A percentile compares a stretch with the other conserved stretches of the same genome.
These are phyloP conservation scores for Pleurotus salmoneostramineus DNA, from an alignment of 768 basidiomycete species.

Conservation along the genomic window DNA sequence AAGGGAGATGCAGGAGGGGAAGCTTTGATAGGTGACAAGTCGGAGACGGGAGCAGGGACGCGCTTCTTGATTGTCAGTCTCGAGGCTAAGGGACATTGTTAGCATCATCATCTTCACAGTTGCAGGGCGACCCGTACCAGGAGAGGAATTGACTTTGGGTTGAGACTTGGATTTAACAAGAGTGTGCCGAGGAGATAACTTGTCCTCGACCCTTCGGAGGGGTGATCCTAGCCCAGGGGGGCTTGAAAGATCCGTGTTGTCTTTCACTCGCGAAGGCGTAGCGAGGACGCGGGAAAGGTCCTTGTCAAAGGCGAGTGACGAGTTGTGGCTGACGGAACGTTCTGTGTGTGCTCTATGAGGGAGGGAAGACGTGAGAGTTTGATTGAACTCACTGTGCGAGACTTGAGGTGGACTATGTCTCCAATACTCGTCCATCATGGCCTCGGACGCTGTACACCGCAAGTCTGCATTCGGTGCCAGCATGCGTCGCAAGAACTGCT, in stretches of 20 bases:
- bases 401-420: constrained; percentile 22
- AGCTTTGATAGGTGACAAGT: constrained; percentile 51
- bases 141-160: constrained; percentile 32
- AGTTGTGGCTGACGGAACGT: constrained; percentile 44
- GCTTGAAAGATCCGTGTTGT: constrained; percentile 23
- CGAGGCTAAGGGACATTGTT: constrained; percentile 4
- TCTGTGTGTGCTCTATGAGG: constrained; percentile 20
- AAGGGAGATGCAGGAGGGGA: constrained; percentile 42
- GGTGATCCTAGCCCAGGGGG: constrained; percentile 27
- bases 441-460: constrained; percentile 64
- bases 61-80: constrained; percentile 36
- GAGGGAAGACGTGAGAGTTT: not conserved
- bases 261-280: constrained; percentile 16
- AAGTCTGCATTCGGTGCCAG: constrained; percentile 78
- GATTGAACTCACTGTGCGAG: constrained; percentile 37
- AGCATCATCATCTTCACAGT: not conserved
- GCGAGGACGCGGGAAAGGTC: constrained; percentile 37
- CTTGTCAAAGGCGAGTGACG: constrained; percentile 47
- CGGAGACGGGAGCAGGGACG: constrained; percentile 25
- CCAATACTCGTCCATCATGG: constrained; percentile 71
- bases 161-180: constrained; percentile 40
- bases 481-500: constrained; percentile 74
- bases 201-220: constrained; percentile 9
- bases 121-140: constrained; percentile 26
- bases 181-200: constrained; percentile 14